Evolutionary conservation across 2,329 filamentous ascomycete genomes (phyloP).

Genomic region (Cercospora zeina): DNA sequence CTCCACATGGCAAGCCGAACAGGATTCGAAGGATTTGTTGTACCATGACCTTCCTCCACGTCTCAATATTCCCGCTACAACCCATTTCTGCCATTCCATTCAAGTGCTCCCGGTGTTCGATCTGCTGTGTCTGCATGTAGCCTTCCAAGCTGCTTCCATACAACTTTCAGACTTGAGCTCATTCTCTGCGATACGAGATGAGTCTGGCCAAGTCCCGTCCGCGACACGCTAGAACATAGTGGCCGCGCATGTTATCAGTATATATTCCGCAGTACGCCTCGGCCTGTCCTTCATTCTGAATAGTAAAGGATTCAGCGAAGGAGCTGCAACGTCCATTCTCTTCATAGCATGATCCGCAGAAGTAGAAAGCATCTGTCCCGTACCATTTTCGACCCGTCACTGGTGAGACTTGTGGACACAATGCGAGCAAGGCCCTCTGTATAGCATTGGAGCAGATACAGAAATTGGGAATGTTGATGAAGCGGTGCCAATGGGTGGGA

Average conservation of each 20-base stretch:
- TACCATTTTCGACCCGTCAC: neutral
- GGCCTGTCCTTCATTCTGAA: neutral
- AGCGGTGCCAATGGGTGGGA: slow-evolving; percentile 2
- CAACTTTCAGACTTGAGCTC: neutral
- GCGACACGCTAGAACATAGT: neutral
- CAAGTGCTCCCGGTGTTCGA: neutral
- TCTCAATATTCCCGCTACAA: neutral
- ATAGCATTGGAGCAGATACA: slow-evolving; percentile 7
- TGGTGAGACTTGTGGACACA: neutral
- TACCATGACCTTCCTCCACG: neutral
- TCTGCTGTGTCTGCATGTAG: neutral
- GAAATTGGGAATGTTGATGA: neutral
- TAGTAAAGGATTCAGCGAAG: neutral
- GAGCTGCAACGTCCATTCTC: neutral
- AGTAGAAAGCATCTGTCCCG: neutral
- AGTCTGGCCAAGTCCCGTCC: neutral
- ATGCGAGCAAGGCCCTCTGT: neutral
- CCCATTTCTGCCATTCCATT: neutral
- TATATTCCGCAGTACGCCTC: neutral
- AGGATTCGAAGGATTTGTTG: neutral
- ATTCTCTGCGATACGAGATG: neutral
- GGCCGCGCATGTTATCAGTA: neutral
- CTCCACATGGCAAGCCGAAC: neutral
- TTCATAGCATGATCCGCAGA: slow-evolving; percentile 3
- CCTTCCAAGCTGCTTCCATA: neutral